These are phyloP conservation scores for Salix purpurea DNA, from an alignment of 345 rosid genomes.

Conservation along the genomic window DNA sequence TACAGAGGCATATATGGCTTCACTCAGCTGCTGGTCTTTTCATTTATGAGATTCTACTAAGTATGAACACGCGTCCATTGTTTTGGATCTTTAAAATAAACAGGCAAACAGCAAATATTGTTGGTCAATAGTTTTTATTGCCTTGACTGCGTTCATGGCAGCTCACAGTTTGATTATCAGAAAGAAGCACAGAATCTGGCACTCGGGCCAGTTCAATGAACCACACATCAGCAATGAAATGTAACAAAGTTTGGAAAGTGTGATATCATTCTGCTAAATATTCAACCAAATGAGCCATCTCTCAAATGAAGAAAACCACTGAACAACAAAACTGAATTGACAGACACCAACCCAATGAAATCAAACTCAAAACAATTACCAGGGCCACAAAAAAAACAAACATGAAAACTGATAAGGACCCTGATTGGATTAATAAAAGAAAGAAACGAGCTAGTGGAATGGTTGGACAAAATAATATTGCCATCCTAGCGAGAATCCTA, in stretches of 20 bases:
- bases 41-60: too few relatives aligned
- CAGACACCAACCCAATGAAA: not conserved
- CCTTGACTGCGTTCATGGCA: not conserved
- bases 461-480: too few relatives aligned
- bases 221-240: too few relatives aligned
- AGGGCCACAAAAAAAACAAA: not conserved
- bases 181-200: not conserved
- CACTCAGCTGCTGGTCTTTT: not conserved
- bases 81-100: not conserved
- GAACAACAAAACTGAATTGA: not conserved
- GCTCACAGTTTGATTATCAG: not conserved
- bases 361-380: not conserved
- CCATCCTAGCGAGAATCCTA: too few relatives aligned
- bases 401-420: not conserved
- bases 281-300: not conserved
- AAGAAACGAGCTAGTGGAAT: too few relatives aligned
- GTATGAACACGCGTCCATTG: not conserved
- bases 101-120: not conserved
- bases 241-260: not conserved
- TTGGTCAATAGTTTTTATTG: not conserved
- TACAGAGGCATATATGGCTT: not conserved
- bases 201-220: too few relatives aligned
- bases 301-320: conserved; percentile 1
- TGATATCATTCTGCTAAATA: not conserved
- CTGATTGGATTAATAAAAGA: too few relatives aligned